Evolutionary conservation across 2,329 filamentous ascomycete species (phyloP), one percentile per base, ranked within the genome.

Genomic region (Graphilbum fragrans): DNA sequence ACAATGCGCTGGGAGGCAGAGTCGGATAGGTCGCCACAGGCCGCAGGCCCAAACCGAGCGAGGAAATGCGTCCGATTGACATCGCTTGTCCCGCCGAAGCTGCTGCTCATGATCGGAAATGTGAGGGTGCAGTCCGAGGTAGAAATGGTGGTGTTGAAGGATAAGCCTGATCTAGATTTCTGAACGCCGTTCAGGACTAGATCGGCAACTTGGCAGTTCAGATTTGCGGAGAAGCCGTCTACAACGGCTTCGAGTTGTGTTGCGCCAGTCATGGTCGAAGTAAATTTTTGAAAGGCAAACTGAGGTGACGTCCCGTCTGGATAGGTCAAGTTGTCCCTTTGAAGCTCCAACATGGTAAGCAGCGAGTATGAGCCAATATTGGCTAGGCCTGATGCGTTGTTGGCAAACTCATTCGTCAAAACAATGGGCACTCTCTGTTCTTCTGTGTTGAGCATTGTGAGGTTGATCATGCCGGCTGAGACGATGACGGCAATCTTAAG

Each of bases 201-300:
- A 31, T 54, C 38, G 1, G 56, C 60, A 10, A 45, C 35, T 14
- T 57, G 50, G 25, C 62, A 65, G 1, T 55, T 52, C 5, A 64
- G 46, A 0, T 47, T 47, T 5, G 53, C 52, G 5, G 52, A 46
- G 16, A 64, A 59, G 5, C 61, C 60, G 22, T 62, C 54, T 1
- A 65, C 59, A 0, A 48, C 53, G 5, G 58, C 55, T 16, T 48
- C 49, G 9, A 62, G 39, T 14, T 52, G 49, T 16, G 48, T 56
- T 17, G 47, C 46, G 2, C 41, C 38, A 1, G 51, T 41, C 14
- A 53, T 37, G 17, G 54, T 44, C 11, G 52, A 45, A 6, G 45
- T 37, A 29, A 64, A 63, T 2, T 53, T 51, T 27, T 61, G 57
- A 27, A 59, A 63, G 5, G 61, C 59, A 38, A 55, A 57, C n/a